These are phyloP conservation scores for Bacterosira constricta DNA, from an alignment of 108 stramenopile genomes.

Conservation along the genomic window DNA sequence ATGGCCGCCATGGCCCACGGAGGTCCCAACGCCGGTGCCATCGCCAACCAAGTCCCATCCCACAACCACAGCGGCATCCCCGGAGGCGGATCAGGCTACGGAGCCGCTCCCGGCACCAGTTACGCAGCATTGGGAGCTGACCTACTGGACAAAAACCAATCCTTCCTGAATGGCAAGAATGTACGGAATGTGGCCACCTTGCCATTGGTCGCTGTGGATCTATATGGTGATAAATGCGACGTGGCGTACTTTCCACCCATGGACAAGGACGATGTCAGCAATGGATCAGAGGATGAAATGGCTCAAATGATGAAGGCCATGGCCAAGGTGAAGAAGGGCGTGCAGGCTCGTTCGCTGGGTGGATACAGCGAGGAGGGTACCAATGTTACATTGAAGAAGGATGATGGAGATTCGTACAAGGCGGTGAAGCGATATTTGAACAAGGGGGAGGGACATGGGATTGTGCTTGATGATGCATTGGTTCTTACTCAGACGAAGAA, in stretches of 20 bases:
- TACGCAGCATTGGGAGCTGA: slow-evolving; percentile 73
- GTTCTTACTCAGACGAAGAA: too few relatives aligned
- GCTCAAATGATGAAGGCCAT: slow-evolving; percentile 21
- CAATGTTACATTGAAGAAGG: slow-evolving; percentile 41
- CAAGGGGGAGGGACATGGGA: slow-evolving; percentile 56
- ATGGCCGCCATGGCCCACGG: slow-evolving; percentile 72
- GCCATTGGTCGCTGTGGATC: slow-evolving; percentile 79
- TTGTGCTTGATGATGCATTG: slow-evolving; percentile 57
- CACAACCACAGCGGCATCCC: slow-evolving; percentile 31
- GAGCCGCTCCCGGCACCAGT: slow-evolving; percentile 42
- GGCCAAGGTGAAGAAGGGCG: slow-evolving; percentile 13
- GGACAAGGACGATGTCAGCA: slow-evolving; percentile 34
- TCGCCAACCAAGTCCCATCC: slow-evolving; percentile 41
- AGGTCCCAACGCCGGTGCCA: slow-evolving; percentile 41
- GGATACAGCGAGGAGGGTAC: slow-evolving; percentile 7
- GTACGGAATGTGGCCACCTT: slow-evolving; percentile 55
- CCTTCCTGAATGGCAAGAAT: slow-evolving; percentile 52
- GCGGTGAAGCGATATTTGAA: slow-evolving; percentile 73
- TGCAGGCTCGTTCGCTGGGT: neutral
- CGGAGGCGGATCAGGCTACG: slow-evolving; percentile 7
- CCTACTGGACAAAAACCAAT: slow-evolving; percentile 72
- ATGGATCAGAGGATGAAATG: slow-evolving; percentile 21
- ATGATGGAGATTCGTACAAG: slow-evolving; percentile 68
- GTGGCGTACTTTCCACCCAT: slow-evolving; percentile 76
- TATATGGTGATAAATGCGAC: slow-evolving; percentile 55